Evolutionary conservation across 192 early-diverging fungal species (phyloP).

Genomic region (Endogone sp.): DNA sequence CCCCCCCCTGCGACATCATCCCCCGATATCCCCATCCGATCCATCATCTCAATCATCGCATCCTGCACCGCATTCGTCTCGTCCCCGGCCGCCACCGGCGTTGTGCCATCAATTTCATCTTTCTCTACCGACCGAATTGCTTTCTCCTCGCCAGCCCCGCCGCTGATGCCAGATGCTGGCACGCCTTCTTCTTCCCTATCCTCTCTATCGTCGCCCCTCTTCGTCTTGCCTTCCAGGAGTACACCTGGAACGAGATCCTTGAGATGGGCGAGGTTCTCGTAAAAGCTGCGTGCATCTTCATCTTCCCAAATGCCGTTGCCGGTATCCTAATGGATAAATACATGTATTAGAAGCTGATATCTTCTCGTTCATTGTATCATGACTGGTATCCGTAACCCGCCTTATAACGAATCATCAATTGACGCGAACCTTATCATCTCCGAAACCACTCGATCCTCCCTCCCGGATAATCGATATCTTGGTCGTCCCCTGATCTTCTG

Average conservation of each 20-base stretch:
- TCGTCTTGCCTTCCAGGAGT: conserved; percentile 60
- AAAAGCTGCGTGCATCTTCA: conserved; percentile 88
- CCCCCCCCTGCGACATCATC: conserved; percentile 10
- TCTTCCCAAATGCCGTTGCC: conserved; percentile 82
- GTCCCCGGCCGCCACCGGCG: conserved; percentile 10
- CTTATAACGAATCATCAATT: too few species aligned
- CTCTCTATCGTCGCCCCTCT: conserved; percentile 25
- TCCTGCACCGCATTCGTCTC: conserved; percentile 13
- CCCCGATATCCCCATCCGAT: conserved; percentile 16
- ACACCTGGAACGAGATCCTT: conserved; percentile 76
- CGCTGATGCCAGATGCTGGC: neutral
- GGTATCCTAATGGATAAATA: conserved; percentile 25
- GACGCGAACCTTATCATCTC: conserved; percentile 19
- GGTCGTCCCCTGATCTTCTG: conserved; percentile 60
- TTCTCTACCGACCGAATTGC: neutral
- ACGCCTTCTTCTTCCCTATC: conserved; percentile 30
- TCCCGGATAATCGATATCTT: conserved; percentile 40
- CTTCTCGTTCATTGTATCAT: too few species aligned
- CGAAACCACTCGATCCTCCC: conserved; percentile 16
- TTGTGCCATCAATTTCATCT: neutral
- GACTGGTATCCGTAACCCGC: too few species aligned
- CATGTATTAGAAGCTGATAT: neutral
- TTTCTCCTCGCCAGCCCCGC: neutral
- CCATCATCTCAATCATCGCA: neutral
- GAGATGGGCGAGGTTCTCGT: conserved; percentile 82